A percentile compares a stretch with the other conserved stretches of the same genome.
Evolutionary conservation across 805 yeast species (phyloP).

Genomic region (Candida berthetii): DNA sequence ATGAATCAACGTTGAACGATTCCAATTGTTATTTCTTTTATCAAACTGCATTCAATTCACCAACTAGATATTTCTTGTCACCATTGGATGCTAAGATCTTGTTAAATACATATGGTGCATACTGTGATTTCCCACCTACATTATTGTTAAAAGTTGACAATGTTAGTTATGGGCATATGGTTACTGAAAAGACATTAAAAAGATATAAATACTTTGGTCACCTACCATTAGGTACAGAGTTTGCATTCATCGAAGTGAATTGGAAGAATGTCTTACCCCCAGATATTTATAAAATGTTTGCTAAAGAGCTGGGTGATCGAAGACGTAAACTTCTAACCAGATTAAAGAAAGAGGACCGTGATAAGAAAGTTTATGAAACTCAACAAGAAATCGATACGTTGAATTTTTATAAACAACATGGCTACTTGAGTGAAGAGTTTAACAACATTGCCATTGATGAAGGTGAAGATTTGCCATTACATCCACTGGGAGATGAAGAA

Average conservation of each 20-base stretch:
- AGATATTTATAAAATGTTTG: conserved; percentile 39
- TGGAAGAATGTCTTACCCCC: conserved; percentile 53
- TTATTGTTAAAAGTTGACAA: conserved; percentile 62
- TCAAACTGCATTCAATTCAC: conserved; percentile 68
- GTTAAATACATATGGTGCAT: conserved; percentile 53
- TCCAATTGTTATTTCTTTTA: conserved; percentile 59
- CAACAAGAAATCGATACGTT: conserved; percentile 52
- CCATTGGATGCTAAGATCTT: conserved; percentile 77
- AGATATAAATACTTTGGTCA: conserved; percentile 73
- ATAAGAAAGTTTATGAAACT: conserved; percentile 47
- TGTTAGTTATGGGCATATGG: conserved; percentile 57
- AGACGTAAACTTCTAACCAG: conserved; percentile 42
- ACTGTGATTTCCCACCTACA: conserved; percentile 61
- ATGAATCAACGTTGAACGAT: conserved; percentile 23
- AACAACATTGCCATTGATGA: conserved; percentile 26
- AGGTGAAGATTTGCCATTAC: conserved; percentile 31
- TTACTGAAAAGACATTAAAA: conserved; percentile 50
- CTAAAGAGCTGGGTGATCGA: conserved; percentile 52
- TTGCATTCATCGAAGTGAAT: conserved; percentile 80
- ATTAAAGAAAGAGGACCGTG: conserved; percentile 53
- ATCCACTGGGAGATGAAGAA: conserved; percentile 19
- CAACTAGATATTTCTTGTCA: conserved; percentile 63
- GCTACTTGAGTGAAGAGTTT: conserved; percentile 36
- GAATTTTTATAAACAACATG: conserved; percentile 42
- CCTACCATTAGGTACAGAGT: conserved; percentile 77